phyloP scores from a whole-genome alignment of 495 filamentous ascomycete species.

The Peziza echinospora region DNA sequence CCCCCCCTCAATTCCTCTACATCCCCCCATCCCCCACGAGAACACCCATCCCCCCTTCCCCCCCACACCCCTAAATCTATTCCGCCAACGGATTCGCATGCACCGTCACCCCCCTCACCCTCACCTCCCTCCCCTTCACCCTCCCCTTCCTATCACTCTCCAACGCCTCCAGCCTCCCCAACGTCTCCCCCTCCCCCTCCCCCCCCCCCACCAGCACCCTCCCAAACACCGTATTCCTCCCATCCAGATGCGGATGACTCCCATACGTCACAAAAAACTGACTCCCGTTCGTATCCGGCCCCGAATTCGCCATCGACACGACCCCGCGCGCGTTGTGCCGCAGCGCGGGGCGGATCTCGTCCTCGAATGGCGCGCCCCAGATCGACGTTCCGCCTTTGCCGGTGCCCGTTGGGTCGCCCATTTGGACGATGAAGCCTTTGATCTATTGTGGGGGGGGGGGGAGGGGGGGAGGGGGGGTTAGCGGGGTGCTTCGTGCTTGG shows the following conservation, averaged over 20 bases:
- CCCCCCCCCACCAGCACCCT: slow-evolving; percentile 65
- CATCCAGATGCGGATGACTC: slow-evolving; percentile 76
- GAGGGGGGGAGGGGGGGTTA: neutral
- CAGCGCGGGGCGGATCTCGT: slow-evolving; percentile 74
- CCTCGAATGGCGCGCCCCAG: slow-evolving; percentile 64
- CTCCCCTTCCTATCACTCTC: slow-evolving; percentile 80
- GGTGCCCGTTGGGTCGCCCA: slow-evolving; percentile 51
- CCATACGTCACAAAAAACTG: slow-evolving; percentile 89
- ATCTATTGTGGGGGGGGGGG: slow-evolving; percentile 23
- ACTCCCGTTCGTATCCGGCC: slow-evolving; percentile 61
- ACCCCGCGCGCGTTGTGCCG: slow-evolving; percentile 73
- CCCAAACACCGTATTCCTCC: slow-evolving; percentile 83
- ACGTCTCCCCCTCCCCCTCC: slow-evolving; percentile 36
- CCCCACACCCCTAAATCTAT: slow-evolving; percentile 14
- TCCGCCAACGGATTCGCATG: slow-evolving; percentile 85
- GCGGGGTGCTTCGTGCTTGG: neutral
- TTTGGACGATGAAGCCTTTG: slow-evolving; percentile 79
- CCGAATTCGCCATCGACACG: slow-evolving; percentile 78
- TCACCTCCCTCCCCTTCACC: slow-evolving; percentile 34
- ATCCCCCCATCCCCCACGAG: slow-evolving; percentile 7
- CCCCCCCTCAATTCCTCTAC: slow-evolving; percentile 10
- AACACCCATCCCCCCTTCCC: neutral
- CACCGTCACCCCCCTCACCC: slow-evolving; percentile 57
- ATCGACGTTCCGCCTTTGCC: slow-evolving; percentile 67
- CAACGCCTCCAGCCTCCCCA: slow-evolving; percentile 57